These are phyloP conservation scores for Melampsora americana DNA, from an alignment of 1,284 basidiomycete genomes.

Conservation along the genomic window DNA sequence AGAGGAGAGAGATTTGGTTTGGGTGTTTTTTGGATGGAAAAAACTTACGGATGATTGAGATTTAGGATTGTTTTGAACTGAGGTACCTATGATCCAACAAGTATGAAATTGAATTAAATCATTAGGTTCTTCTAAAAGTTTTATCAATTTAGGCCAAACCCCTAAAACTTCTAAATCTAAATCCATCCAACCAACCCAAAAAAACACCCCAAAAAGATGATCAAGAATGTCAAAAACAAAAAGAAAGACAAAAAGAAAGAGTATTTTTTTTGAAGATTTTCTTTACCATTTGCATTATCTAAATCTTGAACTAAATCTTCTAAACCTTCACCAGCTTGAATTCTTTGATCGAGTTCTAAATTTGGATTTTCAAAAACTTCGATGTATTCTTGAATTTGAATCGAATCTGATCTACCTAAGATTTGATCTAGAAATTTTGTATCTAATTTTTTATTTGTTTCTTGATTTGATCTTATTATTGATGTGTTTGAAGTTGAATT, in stretches of 20 bases:
- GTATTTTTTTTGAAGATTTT: too few species aligned
- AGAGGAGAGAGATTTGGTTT: background rate
- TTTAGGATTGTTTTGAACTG: slow-evolving; percentile 43
- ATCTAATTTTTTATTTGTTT: slow-evolving; percentile 15
- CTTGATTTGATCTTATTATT: background rate
- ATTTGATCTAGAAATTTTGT: slow-evolving; percentile 29
- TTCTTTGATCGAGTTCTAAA: slow-evolving; percentile 15
- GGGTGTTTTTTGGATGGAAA: too few species aligned
- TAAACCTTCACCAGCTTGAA: slow-evolving; percentile 24
- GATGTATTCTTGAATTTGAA: slow-evolving; percentile 34
- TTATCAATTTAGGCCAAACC: slow-evolving; percentile 32
- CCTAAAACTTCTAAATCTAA: slow-evolving; percentile 35
- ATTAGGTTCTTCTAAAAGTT: slow-evolving; percentile 26
- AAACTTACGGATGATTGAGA: slow-evolving; percentile 37
- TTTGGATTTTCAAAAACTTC: slow-evolving; percentile 14
- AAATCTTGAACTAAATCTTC: slow-evolving; percentile 41
- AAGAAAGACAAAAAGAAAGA: too few species aligned
- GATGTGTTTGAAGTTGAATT: slow-evolving; percentile 1
- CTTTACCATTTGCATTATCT: slow-evolving; percentile 37
- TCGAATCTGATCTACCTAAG: slow-evolving; percentile 33
- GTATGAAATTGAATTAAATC: slow-evolving; percentile 41
- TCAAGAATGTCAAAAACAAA: slow-evolving; percentile 8
- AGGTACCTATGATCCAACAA: slow-evolving; percentile 44
- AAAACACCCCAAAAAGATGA: background rate
- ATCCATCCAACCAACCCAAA: too few species aligned